A percentile compares a stretch with the other conserved stretches of the same genome.
These are phyloP conservation scores for Boechera divaricarpa DNA, from an alignment of 345 rosid genomes.

Conservation along the genomic window DNA sequence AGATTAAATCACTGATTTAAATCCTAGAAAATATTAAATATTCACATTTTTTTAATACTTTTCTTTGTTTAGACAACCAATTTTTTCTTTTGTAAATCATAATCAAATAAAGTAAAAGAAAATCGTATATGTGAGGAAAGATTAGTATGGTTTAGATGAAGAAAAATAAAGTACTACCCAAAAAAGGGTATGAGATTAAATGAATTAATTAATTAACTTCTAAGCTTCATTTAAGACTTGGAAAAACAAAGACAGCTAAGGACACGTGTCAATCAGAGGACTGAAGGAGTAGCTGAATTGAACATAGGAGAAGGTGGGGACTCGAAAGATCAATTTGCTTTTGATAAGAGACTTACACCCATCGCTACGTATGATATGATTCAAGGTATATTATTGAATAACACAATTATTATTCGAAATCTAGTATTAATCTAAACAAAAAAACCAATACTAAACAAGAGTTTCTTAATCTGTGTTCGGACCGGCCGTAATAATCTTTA, in stretches of 20 bases:
- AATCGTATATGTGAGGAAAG: background rate
- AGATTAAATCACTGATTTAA: background rate
- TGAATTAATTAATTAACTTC: constrained; percentile 40
- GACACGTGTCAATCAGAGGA: constrained; percentile 26
- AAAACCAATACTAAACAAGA: background rate
- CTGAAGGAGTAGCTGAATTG: constrained; percentile 32
- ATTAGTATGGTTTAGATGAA: constrained; percentile 10
- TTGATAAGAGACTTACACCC: constrained; percentile 77
- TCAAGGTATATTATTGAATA: constrained; percentile 17
- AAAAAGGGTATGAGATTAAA: constrained; percentile 12
- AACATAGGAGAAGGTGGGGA: constrained; percentile 44
- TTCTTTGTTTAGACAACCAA: background rate
- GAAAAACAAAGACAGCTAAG: constrained; percentile 21
- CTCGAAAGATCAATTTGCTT: constrained; percentile 33
- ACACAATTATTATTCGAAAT: constrained; percentile 1
- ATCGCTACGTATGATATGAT: constrained; percentile 67
- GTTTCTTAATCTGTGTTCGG: constrained; percentile 19
- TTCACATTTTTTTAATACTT: background rate
- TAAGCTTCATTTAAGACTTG: constrained; percentile 35
- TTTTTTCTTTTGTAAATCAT: background rate
- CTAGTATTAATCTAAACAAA: background rate
- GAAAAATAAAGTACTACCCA: background rate
- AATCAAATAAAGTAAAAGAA: background rate
- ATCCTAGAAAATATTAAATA: background rate
- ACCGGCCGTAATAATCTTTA: background rate